Conservation (phyloP, 768 basidiomycete genomes). For the Phlegmacium glaucopus region DNA sequence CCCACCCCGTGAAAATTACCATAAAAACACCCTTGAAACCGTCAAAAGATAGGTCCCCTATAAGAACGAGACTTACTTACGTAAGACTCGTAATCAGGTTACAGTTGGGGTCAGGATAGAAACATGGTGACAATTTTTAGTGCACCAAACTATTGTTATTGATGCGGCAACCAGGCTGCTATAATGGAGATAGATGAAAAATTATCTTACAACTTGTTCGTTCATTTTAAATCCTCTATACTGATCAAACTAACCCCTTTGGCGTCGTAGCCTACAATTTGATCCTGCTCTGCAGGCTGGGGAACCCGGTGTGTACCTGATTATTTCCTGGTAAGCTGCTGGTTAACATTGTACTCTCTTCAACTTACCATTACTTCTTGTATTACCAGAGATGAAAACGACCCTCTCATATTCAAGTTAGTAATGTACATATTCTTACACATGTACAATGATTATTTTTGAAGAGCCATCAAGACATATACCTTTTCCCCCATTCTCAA, state of each 20-base stretch:
- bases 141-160: slow-evolving; percentile 99
- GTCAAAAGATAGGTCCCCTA: no score
- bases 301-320: slow-evolving; percentile 95
- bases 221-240: slow-evolving; percentile 2
- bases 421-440: slow-evolving; percentile 29
- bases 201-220: slow-evolving; percentile 90
- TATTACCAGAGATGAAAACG: slow-evolving; percentile 19
- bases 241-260: background rate
- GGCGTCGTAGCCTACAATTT: slow-evolving; percentile 83
- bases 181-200: slow-evolving; percentile 99
- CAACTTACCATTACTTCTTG: background rate
- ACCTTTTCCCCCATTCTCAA: slow-evolving; percentile 9
- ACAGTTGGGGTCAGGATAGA: slow-evolving; percentile 98
- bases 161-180: slow-evolving; percentile 98
- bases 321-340: slow-evolving; percentile 76
- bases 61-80: no score
- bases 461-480: slow-evolving; percentile 25
- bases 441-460: slow-evolving; percentile 28
- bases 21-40: no score
- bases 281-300: slow-evolving; percentile 99
- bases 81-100: no score
- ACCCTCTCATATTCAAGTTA: slow-evolving; percentile 23
- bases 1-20: no score
- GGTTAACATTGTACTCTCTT: background rate
- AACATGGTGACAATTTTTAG: slow-evolving; percentile 99